phyloP scores from a whole-genome alignment of 192 early-diverging fungal species.

The Coemansia sp. region DNA sequence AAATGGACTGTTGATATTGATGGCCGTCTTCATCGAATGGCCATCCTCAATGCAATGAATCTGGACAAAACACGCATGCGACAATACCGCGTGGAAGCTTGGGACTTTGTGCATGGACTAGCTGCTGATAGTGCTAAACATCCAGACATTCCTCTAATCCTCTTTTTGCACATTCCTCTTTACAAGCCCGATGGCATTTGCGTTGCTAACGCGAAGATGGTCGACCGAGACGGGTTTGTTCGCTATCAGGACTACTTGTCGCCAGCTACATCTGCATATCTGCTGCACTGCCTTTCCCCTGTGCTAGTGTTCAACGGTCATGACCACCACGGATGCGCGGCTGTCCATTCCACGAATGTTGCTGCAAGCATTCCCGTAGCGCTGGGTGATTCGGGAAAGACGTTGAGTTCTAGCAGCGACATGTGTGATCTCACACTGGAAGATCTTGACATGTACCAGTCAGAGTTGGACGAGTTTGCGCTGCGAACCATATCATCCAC shows the following conservation, averaged over 20 bases:
- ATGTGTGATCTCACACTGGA: constrained; percentile 30
- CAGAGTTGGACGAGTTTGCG: constrained; percentile 27
- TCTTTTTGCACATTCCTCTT: constrained; percentile 66
- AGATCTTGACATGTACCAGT: constrained; percentile 30
- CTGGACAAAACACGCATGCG: constrained; percentile 43
- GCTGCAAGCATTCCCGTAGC: constrained; percentile 5
- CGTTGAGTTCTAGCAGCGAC: constrained; percentile 13
- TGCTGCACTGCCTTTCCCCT: constrained; percentile 60
- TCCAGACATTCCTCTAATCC: constrained; percentile 52
- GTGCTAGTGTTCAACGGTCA: constrained; percentile 66
- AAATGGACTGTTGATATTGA: constrained; percentile 27
- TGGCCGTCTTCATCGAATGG: constrained; percentile 25
- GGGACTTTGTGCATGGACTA: constrained; percentile 59
- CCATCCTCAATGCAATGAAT: constrained; percentile 54
- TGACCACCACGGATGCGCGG: constrained; percentile 65
- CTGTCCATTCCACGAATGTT: constrained; percentile 34
- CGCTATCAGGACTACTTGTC: constrained; percentile 65
- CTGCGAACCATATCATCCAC: constrained; percentile 13
- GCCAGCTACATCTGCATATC: constrained; percentile 57
- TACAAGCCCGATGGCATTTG: constrained; percentile 62
- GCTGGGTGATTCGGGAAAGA: constrained; percentile 12
- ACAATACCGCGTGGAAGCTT: constrained; percentile 58
- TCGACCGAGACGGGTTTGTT: constrained; percentile 50
- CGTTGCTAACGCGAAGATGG: constrained; percentile 50
- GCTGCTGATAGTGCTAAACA: constrained; percentile 21